These are phyloP conservation scores for Solanum megistacrolobum DNA, from an alignment of 257 asterid genomes.

Conservation along the genomic window DNA sequence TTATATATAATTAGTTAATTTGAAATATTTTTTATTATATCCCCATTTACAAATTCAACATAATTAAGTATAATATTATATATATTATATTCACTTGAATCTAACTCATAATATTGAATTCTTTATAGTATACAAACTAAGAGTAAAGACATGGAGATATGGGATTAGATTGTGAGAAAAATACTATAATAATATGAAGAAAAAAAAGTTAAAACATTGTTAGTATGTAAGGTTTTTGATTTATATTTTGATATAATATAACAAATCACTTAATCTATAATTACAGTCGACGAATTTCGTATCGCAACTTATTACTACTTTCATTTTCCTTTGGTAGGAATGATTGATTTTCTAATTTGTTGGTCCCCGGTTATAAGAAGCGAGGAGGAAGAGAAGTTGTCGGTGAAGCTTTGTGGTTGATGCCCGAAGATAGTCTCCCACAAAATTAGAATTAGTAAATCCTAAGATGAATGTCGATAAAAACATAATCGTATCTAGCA, in stretches of 20 bases:
- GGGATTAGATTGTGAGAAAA: background rate
- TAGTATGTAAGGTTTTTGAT: background rate
- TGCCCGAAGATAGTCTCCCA: background rate
- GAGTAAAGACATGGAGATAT: background rate
- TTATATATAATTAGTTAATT: too few species aligned
- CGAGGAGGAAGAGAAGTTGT: background rate
- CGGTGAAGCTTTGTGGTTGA: background rate
- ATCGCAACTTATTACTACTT: background rate
- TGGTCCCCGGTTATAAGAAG: background rate
- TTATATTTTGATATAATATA: background rate
- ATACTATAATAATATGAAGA: background rate
- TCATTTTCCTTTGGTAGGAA: background rate
- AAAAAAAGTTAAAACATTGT: background rate
- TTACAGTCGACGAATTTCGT: background rate
- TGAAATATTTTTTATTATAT: too few species aligned
- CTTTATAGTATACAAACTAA: background rate
- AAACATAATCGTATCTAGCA: background rate
- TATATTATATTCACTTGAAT: too few species aligned
- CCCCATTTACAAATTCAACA: background rate
- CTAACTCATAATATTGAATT: too few species aligned
- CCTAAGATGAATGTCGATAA: background rate
- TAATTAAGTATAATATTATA: background rate
- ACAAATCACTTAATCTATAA: background rate
- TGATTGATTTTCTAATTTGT: background rate
- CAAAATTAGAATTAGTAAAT: background rate